These are phyloP conservation scores for Mortierella sp. DNA, from an alignment of 371 early-diverging fungal species.

Conservation along the genomic window DNA sequence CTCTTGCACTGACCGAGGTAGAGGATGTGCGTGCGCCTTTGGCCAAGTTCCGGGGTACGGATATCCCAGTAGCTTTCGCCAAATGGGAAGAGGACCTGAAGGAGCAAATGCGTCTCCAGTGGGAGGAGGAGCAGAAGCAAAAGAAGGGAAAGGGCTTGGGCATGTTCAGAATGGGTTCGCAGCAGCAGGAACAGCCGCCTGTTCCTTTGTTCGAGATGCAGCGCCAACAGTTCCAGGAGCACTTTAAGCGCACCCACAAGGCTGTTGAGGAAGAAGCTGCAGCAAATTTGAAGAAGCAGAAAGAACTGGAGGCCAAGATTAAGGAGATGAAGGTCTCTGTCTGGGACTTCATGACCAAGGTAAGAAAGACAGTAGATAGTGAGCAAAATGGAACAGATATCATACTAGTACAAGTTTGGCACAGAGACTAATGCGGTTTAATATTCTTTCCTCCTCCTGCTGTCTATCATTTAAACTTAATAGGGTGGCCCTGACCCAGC, in stretches of 20 bases:
- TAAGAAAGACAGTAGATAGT: neutral
- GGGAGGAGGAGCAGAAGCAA: slow-evolving; percentile 76
- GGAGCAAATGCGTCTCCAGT: slow-evolving; percentile 68
- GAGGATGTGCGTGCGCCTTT: slow-evolving; percentile 81
- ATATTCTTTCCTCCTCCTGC: neutral
- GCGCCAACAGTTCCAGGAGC: slow-evolving; percentile 53
- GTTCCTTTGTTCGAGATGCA: slow-evolving; percentile 44
- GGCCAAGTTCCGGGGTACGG: slow-evolving; percentile 69
- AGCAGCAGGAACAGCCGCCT: slow-evolving; percentile 47
- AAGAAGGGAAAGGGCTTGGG: slow-evolving; percentile 57
- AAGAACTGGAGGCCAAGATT: slow-evolving; percentile 50
- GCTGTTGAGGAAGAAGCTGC: slow-evolving; percentile 53
- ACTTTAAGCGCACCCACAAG: slow-evolving; percentile 50
- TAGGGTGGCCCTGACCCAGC: slow-evolving; percentile 51
- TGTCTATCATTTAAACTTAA: neutral
- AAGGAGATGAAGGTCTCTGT: slow-evolving; percentile 51
- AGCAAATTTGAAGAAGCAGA: slow-evolving; percentile 50
- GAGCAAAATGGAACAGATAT: neutral
- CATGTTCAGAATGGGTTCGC: slow-evolving; percentile 44
- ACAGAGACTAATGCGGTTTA: neutral
- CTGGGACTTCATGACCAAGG: slow-evolving; percentile 53
- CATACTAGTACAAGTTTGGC: neutral
- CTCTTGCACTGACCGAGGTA: slow-evolving; percentile 76
- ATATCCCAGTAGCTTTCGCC: slow-evolving; percentile 79
- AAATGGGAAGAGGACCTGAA: slow-evolving; percentile 76